Evolutionary conservation across 208 protist genomes (phyloP).

Genomic region (Porcisia deanei): DNA sequence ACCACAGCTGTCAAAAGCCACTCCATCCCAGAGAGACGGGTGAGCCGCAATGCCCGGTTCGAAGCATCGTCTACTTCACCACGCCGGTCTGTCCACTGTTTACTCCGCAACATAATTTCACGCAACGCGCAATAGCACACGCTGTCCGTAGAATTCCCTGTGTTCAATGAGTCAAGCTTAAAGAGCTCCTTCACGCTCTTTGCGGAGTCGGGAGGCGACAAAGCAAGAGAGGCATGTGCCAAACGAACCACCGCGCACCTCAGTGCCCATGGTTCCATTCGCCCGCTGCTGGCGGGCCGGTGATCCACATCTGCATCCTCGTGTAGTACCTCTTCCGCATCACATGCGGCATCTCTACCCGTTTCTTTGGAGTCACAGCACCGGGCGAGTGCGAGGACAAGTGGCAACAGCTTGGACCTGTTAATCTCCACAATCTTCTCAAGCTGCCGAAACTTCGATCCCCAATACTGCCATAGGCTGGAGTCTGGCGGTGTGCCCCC

Average conservation of each 20-base stretch:
- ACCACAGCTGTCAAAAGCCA: not conserved
- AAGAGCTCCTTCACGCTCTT: not conserved
- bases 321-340: not conserved
- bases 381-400: not conserved
- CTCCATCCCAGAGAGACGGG: constrained; percentile 4
- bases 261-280: not conserved
- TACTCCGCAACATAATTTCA: constrained; percentile 2
- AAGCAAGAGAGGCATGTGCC: constrained; percentile 2
- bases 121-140: not conserved
- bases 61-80: not conserved
- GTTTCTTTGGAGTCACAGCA: not conserved
- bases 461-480: not conserved
- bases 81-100: too few species aligned
- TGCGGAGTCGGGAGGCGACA: not conserved
- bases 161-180: not conserved
- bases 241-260: not conserved
- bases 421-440: constrained; percentile 10
- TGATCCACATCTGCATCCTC: too few species aligned
- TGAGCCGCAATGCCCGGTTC: not conserved
- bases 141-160: not conserved
- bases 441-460: constrained; percentile 1
- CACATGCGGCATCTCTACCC: not conserved
- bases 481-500: not conserved
- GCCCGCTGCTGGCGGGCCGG: not conserved
- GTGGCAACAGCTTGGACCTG: constrained; percentile 1